Evolutionary conservation across 352 stramenopile genomes (phyloP).

Genomic region (Globisporangium iwayamae): DNA sequence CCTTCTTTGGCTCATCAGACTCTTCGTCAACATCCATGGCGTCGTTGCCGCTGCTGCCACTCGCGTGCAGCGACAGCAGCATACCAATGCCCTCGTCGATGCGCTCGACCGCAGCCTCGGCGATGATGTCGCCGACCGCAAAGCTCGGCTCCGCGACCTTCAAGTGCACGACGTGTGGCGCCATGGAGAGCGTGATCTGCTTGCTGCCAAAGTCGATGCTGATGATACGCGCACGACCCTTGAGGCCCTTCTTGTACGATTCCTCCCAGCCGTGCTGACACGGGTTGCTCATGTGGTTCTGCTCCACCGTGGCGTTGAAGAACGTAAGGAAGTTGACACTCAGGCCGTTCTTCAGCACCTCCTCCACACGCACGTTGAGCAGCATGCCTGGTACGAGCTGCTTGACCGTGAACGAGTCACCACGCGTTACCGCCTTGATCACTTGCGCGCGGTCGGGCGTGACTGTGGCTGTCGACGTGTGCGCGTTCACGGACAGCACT

Average conservation of each 20-base stretch:
- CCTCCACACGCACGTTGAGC: conserved; percentile 90
- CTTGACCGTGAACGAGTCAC: conserved; percentile 83
- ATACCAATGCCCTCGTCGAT: conserved; percentile 86
- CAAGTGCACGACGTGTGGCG: conserved; percentile 84
- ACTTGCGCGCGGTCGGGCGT: conserved; percentile 57
- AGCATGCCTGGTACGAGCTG: conserved; percentile 92
- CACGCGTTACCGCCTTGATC: conserved; percentile 78
- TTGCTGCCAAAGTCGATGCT: conserved; percentile 75
- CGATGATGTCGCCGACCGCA: conserved; percentile 70
- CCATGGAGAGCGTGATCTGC: conserved; percentile 80
- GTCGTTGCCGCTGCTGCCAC: conserved; percentile 24
- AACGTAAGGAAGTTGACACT: conserved; percentile 88
- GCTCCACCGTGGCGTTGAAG: conserved; percentile 85
- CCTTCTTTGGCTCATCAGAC: conserved; percentile 30
- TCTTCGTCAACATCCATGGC: conserved; percentile 53
- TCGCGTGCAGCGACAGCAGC: conserved; percentile 71
- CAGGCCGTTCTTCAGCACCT: conserved; percentile 82
- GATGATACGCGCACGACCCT: conserved; percentile 83
- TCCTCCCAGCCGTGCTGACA: conserved; percentile 72
- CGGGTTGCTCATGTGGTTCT: conserved; percentile 87
- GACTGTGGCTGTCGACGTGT: conserved; percentile 75
- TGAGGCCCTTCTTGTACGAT: conserved; percentile 79
- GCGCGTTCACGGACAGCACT: conserved; percentile 66
- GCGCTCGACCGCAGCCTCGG: conserved; percentile 67
- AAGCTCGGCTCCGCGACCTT: conserved; percentile 47